Conservation (phyloP, 306 rosid genomes). For the Inga leiocalycina region DNA sequence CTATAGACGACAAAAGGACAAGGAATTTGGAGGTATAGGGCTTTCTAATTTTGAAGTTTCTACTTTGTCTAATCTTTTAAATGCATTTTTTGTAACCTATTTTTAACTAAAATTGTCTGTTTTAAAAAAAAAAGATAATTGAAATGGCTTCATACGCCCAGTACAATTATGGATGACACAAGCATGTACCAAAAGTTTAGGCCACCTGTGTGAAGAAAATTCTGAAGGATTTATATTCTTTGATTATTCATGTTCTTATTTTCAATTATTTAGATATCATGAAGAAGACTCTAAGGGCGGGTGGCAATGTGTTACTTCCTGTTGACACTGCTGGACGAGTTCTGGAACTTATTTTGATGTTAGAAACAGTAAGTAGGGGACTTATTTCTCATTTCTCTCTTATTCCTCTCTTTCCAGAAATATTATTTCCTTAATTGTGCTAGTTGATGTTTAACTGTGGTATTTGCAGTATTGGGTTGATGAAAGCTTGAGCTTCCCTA, state of each 20-base stretch:
- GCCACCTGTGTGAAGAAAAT: slow-evolving; percentile 21
- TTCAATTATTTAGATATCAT: slow-evolving; percentile 60
- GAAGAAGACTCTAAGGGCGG: slow-evolving; percentile 79
- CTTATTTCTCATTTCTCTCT: slow-evolving; percentile 22
- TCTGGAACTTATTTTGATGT: slow-evolving; percentile 78
- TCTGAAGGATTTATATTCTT: slow-evolving; percentile 15
- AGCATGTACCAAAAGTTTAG: slow-evolving; percentile 18
- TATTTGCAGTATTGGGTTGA: slow-evolving; percentile 92
- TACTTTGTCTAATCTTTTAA: slow-evolving; percentile 2
- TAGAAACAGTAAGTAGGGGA: slow-evolving; percentile 76
- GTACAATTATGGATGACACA: slow-evolving; percentile 7
- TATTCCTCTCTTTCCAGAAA: neutral
- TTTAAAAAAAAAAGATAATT: neutral
- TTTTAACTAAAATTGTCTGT: neutral
- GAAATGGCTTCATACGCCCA: neutral
- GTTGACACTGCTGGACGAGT: slow-evolving; percentile 92
- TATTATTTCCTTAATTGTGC: neutral
- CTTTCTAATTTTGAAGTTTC: slow-evolving; percentile 28
- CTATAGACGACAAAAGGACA: slow-evolving; percentile 89
- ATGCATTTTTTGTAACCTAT: neutral
- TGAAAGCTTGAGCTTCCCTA: slow-evolving; percentile 75
- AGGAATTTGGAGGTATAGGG: slow-evolving; percentile 84
- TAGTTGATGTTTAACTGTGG: slow-evolving; percentile 37
- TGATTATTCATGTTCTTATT: slow-evolving; percentile 38
- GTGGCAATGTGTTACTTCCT: slow-evolving; percentile 89